A percentile compares a stretch with the other conserved stretches of the same genome.
Conservation (phyloP, 192 early-diverging fungal species). For the Podila minutissima region DNA sequence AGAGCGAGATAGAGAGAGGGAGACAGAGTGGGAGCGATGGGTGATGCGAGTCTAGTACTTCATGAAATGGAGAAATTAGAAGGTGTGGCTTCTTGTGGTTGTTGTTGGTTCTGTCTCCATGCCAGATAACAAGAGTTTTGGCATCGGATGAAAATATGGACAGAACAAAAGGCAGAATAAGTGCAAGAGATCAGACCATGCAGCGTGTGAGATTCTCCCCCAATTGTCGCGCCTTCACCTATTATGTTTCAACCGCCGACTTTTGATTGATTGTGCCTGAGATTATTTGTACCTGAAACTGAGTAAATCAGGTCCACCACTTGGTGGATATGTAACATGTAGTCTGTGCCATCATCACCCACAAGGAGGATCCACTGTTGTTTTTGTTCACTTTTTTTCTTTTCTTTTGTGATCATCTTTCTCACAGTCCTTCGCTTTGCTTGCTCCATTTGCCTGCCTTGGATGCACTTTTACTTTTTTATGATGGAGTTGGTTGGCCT, state of each 20-base stretch:
- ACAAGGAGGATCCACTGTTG: neutral
- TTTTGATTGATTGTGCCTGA: too few species aligned
- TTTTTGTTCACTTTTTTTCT: neutral
- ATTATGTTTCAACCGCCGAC: too few species aligned
- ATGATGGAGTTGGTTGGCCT: neutral
- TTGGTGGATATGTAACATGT: neutral
- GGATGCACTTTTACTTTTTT: neutral
- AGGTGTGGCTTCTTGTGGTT: neutral
- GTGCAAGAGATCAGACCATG: too few species aligned
- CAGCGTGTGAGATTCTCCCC: too few species aligned
- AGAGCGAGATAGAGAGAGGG: neutral
- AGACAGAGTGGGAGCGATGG: neutral
- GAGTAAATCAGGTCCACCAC: neutral
- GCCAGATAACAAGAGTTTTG: too few species aligned
- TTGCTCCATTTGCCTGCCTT: too few species aligned
- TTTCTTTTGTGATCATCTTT: neutral
- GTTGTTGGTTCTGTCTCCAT: neutral
- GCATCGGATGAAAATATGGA: too few species aligned
- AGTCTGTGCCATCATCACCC: neutral
- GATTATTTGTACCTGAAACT: neutral
- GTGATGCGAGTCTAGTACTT: neutral
- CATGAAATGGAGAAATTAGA: neutral
- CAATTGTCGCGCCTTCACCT: too few species aligned
- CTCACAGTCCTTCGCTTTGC: neutral
- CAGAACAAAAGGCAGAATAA: too few species aligned